phyloP scores from a whole-genome alignment of 129 eudicot species.

The Centrapalus pauciflorus region DNA sequence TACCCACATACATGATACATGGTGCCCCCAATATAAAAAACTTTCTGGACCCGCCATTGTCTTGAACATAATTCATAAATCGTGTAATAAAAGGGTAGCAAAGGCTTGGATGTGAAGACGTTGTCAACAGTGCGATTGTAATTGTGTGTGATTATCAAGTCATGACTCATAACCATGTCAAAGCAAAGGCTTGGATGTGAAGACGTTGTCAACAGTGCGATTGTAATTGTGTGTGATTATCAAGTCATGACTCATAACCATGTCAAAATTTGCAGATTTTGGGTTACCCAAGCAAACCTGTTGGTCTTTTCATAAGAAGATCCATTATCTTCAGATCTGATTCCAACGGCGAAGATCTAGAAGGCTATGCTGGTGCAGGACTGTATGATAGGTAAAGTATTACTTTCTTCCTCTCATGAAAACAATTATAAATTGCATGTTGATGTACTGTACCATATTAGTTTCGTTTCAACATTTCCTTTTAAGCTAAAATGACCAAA shows the following conservation, averaged over 20 bases:
- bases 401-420: not conserved
- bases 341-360: slow-evolving; percentile 96
- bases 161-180: not conserved
- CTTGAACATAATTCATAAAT: not conserved
- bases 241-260: not conserved
- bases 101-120: not conserved
- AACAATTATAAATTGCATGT: not conserved
- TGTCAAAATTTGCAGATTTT: slow-evolving; percentile 45
- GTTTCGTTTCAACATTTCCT: not conserved
- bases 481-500: too few relatives aligned
- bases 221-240: not conserved
- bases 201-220: not conserved
- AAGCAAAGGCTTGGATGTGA: not conserved
- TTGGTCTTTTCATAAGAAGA: slow-evolving; percentile 79
- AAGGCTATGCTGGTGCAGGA: slow-evolving; percentile 99
- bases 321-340: slow-evolving; percentile 95
- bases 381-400: slow-evolving; percentile 80
- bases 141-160: not conserved
- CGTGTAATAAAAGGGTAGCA: not conserved
- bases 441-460: not conserved
- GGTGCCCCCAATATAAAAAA: too few relatives aligned
- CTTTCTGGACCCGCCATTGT: too few relatives aligned
- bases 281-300: slow-evolving; percentile 99
- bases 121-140: not conserved
- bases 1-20: too few relatives aligned